Evolutionary conservation across 768 basidiomycete genomes (phyloP).

Genomic region (Cubamyces sp.): DNA sequence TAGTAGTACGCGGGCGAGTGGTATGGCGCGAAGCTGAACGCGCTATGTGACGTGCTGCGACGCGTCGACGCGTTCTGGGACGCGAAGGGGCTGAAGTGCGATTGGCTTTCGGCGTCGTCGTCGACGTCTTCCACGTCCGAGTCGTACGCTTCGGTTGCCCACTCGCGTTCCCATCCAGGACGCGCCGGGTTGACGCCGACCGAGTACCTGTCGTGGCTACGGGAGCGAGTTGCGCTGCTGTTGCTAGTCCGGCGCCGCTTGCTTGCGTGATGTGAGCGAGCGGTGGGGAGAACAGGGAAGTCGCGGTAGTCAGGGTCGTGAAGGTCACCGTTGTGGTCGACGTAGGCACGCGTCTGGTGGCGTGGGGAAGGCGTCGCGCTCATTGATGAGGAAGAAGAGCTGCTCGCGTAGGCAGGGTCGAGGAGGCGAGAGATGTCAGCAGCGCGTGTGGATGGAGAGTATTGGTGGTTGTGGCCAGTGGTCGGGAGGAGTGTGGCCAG

Average conservation of each 20-base stretch:
- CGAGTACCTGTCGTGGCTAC: conserved; percentile 27
- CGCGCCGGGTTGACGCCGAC: conserved; percentile 19
- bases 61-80: conserved; percentile 22
- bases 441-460: conserved; percentile 44
- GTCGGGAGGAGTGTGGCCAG: conserved; percentile 33
- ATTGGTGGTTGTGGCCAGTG: conserved; percentile 25
- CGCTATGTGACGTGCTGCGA: conserved; percentile 20
- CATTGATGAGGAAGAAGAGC: conserved; percentile 31
- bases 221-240: conserved; percentile 22
- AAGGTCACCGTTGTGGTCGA: conserved; percentile 63
- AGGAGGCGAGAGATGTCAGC: conserved; percentile 65
- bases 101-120: conserved; percentile 28
- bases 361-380: conserved; percentile 27
- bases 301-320: conserved; percentile 72
- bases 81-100: conserved; percentile 28
- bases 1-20: conserved; percentile 27
- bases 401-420: conserved; percentile 60
- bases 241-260: conserved; percentile 22
- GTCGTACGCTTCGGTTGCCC: conserved; percentile 27
- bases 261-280: conserved; percentile 9
- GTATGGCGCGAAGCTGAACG: conserved; percentile 25
- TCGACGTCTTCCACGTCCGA: conserved; percentile 32
- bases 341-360: conserved; percentile 45
- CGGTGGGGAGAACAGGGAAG: conserved; percentile 50
- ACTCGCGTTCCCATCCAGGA: conserved; percentile 35